Conservation (phyloP, 371 early-diverging fungal species). For the Syncephalastrum contaminatum region DNA sequence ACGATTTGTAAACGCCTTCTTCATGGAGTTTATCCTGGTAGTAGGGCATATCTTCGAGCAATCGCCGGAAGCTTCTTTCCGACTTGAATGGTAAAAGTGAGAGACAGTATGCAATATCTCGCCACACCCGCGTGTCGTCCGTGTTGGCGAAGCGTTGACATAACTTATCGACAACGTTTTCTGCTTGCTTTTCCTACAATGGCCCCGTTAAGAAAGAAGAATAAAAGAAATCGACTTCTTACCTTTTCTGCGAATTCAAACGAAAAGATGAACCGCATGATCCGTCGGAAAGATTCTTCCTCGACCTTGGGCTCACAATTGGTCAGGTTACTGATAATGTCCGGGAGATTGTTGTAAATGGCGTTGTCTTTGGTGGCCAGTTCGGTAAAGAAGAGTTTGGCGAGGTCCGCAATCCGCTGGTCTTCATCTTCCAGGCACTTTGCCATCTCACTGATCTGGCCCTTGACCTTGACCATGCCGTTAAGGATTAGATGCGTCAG, state of each 20-base stretch:
- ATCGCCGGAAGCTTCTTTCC: slow-evolving; percentile 80
- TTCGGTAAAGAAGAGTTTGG: slow-evolving; percentile 94
- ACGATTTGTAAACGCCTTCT: slow-evolving; percentile 73
- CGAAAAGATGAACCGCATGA: slow-evolving; percentile 85
- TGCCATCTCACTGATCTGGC: slow-evolving; percentile 96
- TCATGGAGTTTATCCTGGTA: slow-evolving; percentile 92
- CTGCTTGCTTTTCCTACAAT: slow-evolving; percentile 85
- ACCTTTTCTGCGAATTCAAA: slow-evolving; percentile 92
- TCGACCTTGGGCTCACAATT: slow-evolving; percentile 57
- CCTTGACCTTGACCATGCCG: slow-evolving; percentile 98
- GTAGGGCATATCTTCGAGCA: slow-evolving; percentile 75
- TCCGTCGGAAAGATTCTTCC: slow-evolving; percentile 76
- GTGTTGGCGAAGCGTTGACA: slow-evolving; percentile 87
- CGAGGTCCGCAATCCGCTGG: slow-evolving; percentile 83
- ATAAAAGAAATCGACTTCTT: not conserved
- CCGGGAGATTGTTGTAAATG: slow-evolving; percentile 96
- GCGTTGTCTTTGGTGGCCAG: slow-evolving; percentile 95
- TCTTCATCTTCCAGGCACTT: slow-evolving; percentile 92
- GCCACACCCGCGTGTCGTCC: slow-evolving; percentile 77
- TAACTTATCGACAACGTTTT: slow-evolving; percentile 92
- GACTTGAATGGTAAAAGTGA: slow-evolving; percentile 82
- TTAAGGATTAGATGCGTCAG: slow-evolving; percentile 94
- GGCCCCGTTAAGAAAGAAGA: slow-evolving; percentile 2
- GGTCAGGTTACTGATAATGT: slow-evolving; percentile 91
- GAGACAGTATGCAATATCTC: slow-evolving; percentile 91